Percentiles rank a stretch among this genome's conserved stretches.
Evolutionary conservation across 1,139 yeast genomes (phyloP).

Genomic region (Yamadazyma aaseri): DNA sequence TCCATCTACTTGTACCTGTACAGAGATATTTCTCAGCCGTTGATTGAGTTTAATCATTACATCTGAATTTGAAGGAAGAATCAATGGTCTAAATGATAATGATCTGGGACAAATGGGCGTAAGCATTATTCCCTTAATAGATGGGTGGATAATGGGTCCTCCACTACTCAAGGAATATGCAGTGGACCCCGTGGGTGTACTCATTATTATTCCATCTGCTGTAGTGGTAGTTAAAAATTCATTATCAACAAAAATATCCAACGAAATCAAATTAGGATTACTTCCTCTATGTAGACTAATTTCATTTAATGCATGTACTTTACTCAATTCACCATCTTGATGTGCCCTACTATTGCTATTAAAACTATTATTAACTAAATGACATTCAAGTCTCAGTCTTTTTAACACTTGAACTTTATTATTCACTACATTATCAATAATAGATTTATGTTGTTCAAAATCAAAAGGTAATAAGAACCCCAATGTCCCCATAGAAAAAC

Average conservation of each 20-base stretch:
- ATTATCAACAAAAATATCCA: slow-evolving; percentile 80
- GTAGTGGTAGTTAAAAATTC: slow-evolving; percentile 84
- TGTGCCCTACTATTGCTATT: too few species aligned
- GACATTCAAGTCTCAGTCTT: slow-evolving; percentile 76
- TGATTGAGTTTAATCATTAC: slow-evolving; percentile 67
- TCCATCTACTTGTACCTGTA: slow-evolving; percentile 77
- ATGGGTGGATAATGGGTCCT: slow-evolving; percentile 89
- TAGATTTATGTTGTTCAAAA: slow-evolving; percentile 56
- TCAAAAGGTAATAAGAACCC: slow-evolving; percentile 91
- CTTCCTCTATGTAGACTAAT: slow-evolving; percentile 85
- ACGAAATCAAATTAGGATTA: slow-evolving; percentile 78
- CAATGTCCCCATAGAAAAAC: slow-evolving; percentile 87
- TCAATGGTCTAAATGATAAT: slow-evolving; percentile 79
- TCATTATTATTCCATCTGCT: slow-evolving; percentile 82
- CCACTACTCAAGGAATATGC: slow-evolving; percentile 91
- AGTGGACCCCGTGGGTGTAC: slow-evolving; percentile 95
- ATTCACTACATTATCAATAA: slow-evolving; percentile 64
- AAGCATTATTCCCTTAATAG: slow-evolving; percentile 75
- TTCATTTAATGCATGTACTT: slow-evolving; percentile 85
- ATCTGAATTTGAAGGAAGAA: slow-evolving; percentile 71
- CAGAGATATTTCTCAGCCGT: slow-evolving; percentile 34
- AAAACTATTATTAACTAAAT: slow-evolving; percentile 46
- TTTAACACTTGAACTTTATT: slow-evolving; percentile 64
- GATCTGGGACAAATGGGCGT: slow-evolving; percentile 93
- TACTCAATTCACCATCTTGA: slow-evolving; percentile 7